Conservation (phyloP, 2,329 filamentous ascomycete species). For the Epichloe baconii region DNA sequence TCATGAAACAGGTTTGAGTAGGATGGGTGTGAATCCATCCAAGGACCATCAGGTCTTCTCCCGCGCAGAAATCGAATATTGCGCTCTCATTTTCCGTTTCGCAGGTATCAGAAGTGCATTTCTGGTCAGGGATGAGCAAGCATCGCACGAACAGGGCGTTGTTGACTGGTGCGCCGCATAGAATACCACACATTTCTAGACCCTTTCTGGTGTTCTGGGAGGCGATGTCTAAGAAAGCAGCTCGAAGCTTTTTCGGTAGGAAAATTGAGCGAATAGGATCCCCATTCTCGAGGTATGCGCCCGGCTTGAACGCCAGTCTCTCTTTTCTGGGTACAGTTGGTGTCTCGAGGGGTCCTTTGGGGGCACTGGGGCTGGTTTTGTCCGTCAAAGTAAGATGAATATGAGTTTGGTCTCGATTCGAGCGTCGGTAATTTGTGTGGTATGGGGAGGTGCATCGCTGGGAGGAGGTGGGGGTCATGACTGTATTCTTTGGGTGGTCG, state of each 20-base stretch:
- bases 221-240: constrained; percentile 62
- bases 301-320: constrained; percentile 55
- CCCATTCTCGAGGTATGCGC: constrained; percentile 82
- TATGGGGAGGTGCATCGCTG: constrained; percentile 10
- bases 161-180: constrained; percentile 81
- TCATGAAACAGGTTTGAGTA: constrained; percentile 96
- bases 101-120: constrained; percentile 81
- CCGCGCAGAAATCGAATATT: constrained; percentile 81
- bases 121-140: constrained; percentile 83
- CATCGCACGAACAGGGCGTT: constrained; percentile 87
- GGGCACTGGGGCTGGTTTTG: constrained; percentile 14
- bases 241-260: constrained; percentile 62
- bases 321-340: constrained; percentile 32
- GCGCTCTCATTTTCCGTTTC: constrained; percentile 80
- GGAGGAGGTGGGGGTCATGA: not conserved
- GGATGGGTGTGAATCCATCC: constrained; percentile 99
- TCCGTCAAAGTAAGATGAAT: not conserved
- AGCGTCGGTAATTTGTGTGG: constrained; percentile 16
- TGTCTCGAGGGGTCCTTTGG: constrained; percentile 14
- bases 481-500: constrained; percentile 19
- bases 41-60: constrained; percentile 69
- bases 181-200: constrained; percentile 87
- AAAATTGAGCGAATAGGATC: constrained; percentile 78
- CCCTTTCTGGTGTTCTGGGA: constrained; percentile 64
- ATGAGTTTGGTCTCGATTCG: constrained; percentile 7